These are phyloP conservation scores for Phyllosticta citrichinensis DNA, from an alignment of 2,329 filamentous ascomycete species.

Conservation along the genomic window DNA sequence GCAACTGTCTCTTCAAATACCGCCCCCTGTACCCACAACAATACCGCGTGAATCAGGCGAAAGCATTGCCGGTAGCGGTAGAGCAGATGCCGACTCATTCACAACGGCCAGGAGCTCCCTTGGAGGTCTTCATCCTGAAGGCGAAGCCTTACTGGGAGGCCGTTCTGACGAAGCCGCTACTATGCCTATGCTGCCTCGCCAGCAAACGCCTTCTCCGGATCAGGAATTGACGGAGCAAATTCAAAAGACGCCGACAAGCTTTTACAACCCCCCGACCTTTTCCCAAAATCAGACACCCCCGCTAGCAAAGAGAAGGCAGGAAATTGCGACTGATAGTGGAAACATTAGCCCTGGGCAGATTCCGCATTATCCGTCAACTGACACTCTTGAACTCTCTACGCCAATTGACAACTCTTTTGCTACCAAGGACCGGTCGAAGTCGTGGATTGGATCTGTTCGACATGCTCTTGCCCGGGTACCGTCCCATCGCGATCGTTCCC, in stretches of 20 bases:
- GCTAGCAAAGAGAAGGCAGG: not conserved
- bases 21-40: not conserved
- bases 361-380: not conserved
- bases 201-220: not conserved
- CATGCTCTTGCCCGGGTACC: slow-evolving; percentile 22
- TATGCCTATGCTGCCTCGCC: slow-evolving; percentile 14
- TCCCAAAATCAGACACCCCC: not conserved
- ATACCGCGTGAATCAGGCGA: slow-evolving; percentile 17
- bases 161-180: slow-evolving; percentile 20
- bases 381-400: slow-evolving; percentile 11
- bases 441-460: slow-evolving; percentile 29
- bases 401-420: slow-evolving; percentile 10
- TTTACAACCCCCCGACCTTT: not conserved
- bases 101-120: slow-evolving; percentile 42
- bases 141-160: slow-evolving; percentile 41
- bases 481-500: slow-evolving; percentile 1
- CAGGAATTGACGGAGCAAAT: not conserved
- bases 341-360: not conserved
- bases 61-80: slow-evolving; percentile 25
- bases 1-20: slow-evolving; percentile 1
- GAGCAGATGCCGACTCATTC: slow-evolving; percentile 39
- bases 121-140: slow-evolving; percentile 40
- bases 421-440: slow-evolving; percentile 21
- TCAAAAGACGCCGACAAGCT: not conserved
- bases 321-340: not conserved